Base-by-base conservation (phyloP, 192 early-diverging fungal genomes). In the Mortierella claussenii region DNA sequence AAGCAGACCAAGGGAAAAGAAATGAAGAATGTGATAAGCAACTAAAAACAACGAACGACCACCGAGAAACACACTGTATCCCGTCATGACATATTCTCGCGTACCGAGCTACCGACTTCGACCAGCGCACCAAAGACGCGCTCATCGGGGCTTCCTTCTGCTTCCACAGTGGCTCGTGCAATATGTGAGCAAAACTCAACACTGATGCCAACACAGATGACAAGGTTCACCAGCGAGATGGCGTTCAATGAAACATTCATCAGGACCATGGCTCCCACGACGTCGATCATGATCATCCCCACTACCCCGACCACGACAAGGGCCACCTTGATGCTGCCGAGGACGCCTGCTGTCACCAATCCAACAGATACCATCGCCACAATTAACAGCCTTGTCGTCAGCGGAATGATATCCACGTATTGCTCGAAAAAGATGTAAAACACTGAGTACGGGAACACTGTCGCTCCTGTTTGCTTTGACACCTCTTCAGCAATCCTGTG, bases 361-460 rank as follows among this genome's bases (percentile, higher is more conserved):
- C 85, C 84, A 37, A 90, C 87, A 1, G 87, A 64, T 20, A 83
- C 4, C 51, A 85, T 79, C 17, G 86, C 89, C 27, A 85, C 67
- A 3, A 74, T 48, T 23, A 90, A 58, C 8, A 89, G 70, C 9
- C 85, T 70, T 12, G 80, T 30, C 4, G 88, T 80, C 71, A 89
- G 68, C 6, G 62, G 43, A 3, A 84, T 78, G 30, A 90, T 86
- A 27, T 83, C 75, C 10, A 81, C 64, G 45, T 90, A 90, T 73
- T 90, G 89, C 58, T 87, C 89, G 68, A 90, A 90, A 67, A 90
- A 90, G 47, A 88, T 81, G 58, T 90, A 88, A 60, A 87, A 89
- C 4, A 89, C 78, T 0, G 87, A 88, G 54, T 90, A 90, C 0
- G 88, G 85, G 47, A 84, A 88, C 4, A 90, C 86, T 17, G 75